These are phyloP conservation scores for Ophiostoma ulmi DNA, from an alignment of 2,329 filamentous ascomycete genomes.

Conservation along the genomic window DNA sequence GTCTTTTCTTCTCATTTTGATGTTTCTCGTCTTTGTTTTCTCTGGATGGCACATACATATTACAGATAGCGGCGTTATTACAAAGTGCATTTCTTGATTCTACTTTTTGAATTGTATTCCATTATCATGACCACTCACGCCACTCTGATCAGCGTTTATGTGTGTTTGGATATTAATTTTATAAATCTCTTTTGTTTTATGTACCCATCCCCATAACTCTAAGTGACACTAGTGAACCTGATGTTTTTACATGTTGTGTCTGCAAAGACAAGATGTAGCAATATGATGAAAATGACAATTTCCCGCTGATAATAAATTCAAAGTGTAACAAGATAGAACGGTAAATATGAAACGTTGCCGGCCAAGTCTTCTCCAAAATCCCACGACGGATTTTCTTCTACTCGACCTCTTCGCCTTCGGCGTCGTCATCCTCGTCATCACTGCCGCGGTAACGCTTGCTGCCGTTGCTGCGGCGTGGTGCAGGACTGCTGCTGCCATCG, in stretches of 20 bases:
- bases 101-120: background rate
- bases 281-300: background rate
- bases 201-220: background rate
- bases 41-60: background rate
- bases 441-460: slow-evolving; percentile 17
- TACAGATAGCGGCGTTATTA: background rate
- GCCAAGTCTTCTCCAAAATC: background rate
- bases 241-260: background rate
- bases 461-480: slow-evolving; percentile 23
- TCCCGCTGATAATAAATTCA: background rate
- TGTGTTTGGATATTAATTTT: background rate
- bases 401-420: slow-evolving; percentile 45
- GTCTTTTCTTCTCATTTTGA: background rate
- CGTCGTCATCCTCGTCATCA: slow-evolving; percentile 35
- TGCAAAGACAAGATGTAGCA: background rate
- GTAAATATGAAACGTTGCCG: background rate
- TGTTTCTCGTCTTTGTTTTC: background rate
- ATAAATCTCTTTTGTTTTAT: background rate
- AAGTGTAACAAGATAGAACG: background rate
- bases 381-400: slow-evolving; percentile 14
- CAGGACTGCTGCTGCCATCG: slow-evolving; percentile 26
- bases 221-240: background rate
- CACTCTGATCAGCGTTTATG: background rate
- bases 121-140: background rate
- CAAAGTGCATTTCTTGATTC: background rate